Base-by-base conservation (phyloP, 1,284 basidiomycete genomes). In the Tilletia setariae region DNA sequence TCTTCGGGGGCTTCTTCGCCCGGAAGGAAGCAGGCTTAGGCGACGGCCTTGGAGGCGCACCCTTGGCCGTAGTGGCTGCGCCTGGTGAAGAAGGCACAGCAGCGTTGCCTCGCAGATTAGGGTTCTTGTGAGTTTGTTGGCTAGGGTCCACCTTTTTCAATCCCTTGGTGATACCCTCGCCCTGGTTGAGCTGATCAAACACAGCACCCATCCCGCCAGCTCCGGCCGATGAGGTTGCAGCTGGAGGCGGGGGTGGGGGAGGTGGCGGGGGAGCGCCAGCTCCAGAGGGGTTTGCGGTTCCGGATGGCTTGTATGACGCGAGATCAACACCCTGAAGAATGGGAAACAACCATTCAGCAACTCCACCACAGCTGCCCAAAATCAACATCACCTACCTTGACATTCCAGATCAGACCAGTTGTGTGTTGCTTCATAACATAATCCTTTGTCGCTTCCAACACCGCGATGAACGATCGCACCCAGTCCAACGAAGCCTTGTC, bases 81-180 rank as follows among this genome's bases (percentile, higher is more conserved):
- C 66, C 40, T 2, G n/a, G 7, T 11, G 51, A 13, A 30, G 21
- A 25, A 21, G 49, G 64, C 42, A 68, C n/a, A 86, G 86, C 56
- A 90, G 88, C 23, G 93, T 85, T 85, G 67, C 87, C 86, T 28
- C 88, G 84, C 51, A 99, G 84, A 16, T 88, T 87, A 0, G 96
- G 95, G 79, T 99, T 98, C 87, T 99, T 98, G 86, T 99, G 96
- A 7, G 94, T 98, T 94, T 95, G 95, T 83, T 97, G 90, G 75
- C 91, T 94, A 84, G 90, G 89, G 82, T 96, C 93, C 21, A 99
- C 96, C 83, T 96, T 98, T 76, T 91, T 89, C 75, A 99, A 83
- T 7, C 91, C 89, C 77, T 91, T 92, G 8, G 95, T 98, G 67
- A 98, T 90, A 16, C 90, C 89, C 70, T 89, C 91, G 15, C 96